phyloP scores from a whole-genome alignment of 495 filamentous ascomycete genomes.

The Neurospora intermedia region DNA sequence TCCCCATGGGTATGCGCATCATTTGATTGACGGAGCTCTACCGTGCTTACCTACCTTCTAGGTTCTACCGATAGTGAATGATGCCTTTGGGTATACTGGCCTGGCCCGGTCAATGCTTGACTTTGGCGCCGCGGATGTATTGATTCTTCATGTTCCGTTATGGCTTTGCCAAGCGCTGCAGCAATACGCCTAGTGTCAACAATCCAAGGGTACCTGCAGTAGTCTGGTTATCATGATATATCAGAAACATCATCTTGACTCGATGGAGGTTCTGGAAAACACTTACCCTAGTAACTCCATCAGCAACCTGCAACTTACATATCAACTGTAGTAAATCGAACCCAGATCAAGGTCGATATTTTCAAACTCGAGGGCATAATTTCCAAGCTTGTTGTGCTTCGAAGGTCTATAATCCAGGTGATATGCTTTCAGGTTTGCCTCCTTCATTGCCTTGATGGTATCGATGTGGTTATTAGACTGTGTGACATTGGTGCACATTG shows the following conservation, averaged over 20 bases:
- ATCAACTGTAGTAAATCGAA: background rate
- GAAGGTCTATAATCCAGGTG: background rate
- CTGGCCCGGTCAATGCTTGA: background rate
- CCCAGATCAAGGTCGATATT: background rate
- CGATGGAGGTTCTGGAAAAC: background rate
- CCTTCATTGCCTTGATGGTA: background rate
- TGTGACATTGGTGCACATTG: background rate
- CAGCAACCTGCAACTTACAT: accelerated
- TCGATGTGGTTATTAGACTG: background rate
- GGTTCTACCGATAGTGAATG: background rate
- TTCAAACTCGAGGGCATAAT: background rate
- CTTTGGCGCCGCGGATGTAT: background rate
- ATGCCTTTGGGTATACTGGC: background rate
- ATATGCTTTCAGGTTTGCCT: no score
- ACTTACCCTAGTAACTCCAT: background rate
- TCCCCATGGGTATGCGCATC: background rate
- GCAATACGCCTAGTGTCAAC: background rate
- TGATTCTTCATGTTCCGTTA: background rate
- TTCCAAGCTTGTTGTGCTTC: background rate
- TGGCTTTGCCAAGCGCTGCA: background rate
- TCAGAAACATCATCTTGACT: background rate
- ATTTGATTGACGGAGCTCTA: no score
- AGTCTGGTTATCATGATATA: background rate
- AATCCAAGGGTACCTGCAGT: background rate
- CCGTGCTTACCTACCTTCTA: background rate